Percentiles rank a stretch among this genome's conserved stretches.
Evolutionary conservation across 768 basidiomycete genomes (phyloP).

Genomic region (Scleroderma citrinum): DNA sequence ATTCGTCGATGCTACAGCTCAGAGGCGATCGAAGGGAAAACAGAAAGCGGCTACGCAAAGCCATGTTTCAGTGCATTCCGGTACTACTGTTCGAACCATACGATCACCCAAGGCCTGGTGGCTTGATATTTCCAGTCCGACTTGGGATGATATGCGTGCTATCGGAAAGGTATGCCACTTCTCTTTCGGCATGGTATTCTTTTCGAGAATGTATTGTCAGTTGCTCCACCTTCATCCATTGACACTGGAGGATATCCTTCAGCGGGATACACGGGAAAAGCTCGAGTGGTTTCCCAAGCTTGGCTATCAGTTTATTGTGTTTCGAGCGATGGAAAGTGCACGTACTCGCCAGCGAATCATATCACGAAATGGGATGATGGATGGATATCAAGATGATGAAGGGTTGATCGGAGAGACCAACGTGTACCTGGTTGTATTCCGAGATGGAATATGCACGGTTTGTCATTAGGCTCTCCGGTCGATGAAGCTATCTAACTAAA

Average conservation of each 20-base stretch:
- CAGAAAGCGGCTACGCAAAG: slow-evolving; percentile 20
- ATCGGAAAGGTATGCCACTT: slow-evolving; percentile 63
- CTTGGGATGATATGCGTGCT: slow-evolving; percentile 80
- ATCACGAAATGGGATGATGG: slow-evolving; percentile 18
- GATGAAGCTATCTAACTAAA: neutral
- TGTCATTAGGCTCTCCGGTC: slow-evolving; percentile 18
- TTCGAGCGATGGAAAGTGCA: slow-evolving; percentile 70
- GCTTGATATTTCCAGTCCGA: slow-evolving; percentile 83
- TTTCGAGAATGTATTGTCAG: slow-evolving; percentile 31
- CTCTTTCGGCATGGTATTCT: neutral
- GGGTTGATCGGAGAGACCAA: slow-evolving; percentile 67
- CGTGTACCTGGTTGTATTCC: slow-evolving; percentile 86
- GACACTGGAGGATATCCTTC: slow-evolving; percentile 89
- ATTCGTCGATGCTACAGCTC: slow-evolving; percentile 22
- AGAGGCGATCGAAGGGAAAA: slow-evolving; percentile 43
- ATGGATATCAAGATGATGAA: slow-evolving; percentile 29
- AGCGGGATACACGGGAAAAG: slow-evolving; percentile 90
- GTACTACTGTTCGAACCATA: slow-evolving; percentile 3
- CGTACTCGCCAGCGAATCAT: slow-evolving; percentile 37
- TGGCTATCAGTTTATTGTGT: slow-evolving; percentile 89
- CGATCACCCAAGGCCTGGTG: slow-evolving; percentile 68
- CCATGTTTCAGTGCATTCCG: neutral
- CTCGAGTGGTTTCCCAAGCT: slow-evolving; percentile 80
- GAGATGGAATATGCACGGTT: slow-evolving; percentile 78
- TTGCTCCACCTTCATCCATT: slow-evolving; percentile 85